A percentile compares a stretch with the other conserved stretches of the same genome.
Evolutionary conservation across 2,329 filamentous ascomycete species (phyloP).

Genomic region (Pseudocercospora musae): DNA sequence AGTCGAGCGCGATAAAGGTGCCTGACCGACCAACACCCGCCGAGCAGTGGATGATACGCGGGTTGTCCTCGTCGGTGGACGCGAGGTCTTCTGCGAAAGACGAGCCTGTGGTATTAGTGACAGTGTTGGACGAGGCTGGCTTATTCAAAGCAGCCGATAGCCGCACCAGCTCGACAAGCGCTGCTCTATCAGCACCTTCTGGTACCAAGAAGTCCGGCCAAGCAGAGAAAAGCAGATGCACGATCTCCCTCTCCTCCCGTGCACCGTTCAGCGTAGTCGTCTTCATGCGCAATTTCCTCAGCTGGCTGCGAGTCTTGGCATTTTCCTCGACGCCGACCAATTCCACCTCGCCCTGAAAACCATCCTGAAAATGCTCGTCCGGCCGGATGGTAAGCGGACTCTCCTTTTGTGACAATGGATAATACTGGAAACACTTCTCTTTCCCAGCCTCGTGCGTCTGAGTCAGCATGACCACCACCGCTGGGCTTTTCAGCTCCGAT

Average conservation of each 20-base stretch:
- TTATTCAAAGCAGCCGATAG: constrained; percentile 60
- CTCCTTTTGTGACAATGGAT: constrained; percentile 41
- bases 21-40: constrained; percentile 92
- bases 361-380: constrained; percentile 35
- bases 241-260: constrained; percentile 61
- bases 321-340: constrained; percentile 57
- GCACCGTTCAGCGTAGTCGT: constrained; percentile 35
- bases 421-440: constrained; percentile 90
- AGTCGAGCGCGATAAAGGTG: constrained; percentile 95
- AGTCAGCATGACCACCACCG: constrained; percentile 91
- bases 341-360: constrained; percentile 64
- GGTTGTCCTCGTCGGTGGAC: constrained; percentile 49
- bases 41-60: constrained; percentile 70
- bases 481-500: constrained; percentile 55
- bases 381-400: constrained; percentile 27
- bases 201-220: constrained; percentile 93
- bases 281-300: constrained; percentile 65
- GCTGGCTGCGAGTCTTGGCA: constrained; percentile 58
- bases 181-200: constrained; percentile 61
- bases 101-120: constrained; percentile 15
- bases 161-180: constrained; percentile 66
- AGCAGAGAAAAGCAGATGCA: constrained; percentile 78
- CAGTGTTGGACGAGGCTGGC: constrained; percentile 23
- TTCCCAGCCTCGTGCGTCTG: constrained; percentile 73
- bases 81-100: constrained; percentile 30